Evolutionary conservation across 1,139 yeast genomes (phyloP), one percentile per base, ranked within the genome.

Genomic region (Yamadazyma membranifaciens): DNA sequence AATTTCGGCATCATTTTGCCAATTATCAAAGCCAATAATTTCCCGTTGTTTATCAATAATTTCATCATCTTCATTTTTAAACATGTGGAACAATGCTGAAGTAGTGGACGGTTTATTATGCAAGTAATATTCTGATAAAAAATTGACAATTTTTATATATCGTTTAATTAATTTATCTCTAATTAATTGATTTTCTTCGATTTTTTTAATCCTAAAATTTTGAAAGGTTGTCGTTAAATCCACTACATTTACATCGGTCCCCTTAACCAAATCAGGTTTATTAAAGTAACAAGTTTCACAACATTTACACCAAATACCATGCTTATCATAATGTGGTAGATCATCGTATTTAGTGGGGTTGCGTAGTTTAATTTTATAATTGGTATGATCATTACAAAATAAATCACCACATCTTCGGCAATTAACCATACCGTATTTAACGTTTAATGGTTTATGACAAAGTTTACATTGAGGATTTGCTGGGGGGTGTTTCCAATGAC

Each of bases 391-490:
- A 44, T 75, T 73, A 57, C 96, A 88, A 55, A 63, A 87, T 15
- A 88, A 60, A 24, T 69, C 61, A 0, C 96, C 96, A 63, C 97
- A 89, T 48, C 67, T 75, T 15, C 85, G 62, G 56, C 91, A 83
- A 53, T 83, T 82, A 3, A 75, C 78, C 2, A 67, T 55, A 0
- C 84, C 85, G 48, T 69, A 72, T 43, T 70, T 70, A 31, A 75
- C 70, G 39, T 64, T 73, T 22, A 82, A 56, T 4, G 47, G 50
- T 34, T 60, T 67, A 1, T 46, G 39, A 51, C 88, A 83, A 20
- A 63, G 53, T 1, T 62, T 50, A 43, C 83, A 78, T 1, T 41
- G 45, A 12, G 61, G 64, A 14, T 59, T 45, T 3, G 47, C 40
- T 0, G 61, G 40, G 4, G 81, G 80, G 35, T 68, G 74, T 45